Evolutionary conservation across 805 yeast species (phyloP).

Genomic region (Kodamaea lidongshanica): DNA sequence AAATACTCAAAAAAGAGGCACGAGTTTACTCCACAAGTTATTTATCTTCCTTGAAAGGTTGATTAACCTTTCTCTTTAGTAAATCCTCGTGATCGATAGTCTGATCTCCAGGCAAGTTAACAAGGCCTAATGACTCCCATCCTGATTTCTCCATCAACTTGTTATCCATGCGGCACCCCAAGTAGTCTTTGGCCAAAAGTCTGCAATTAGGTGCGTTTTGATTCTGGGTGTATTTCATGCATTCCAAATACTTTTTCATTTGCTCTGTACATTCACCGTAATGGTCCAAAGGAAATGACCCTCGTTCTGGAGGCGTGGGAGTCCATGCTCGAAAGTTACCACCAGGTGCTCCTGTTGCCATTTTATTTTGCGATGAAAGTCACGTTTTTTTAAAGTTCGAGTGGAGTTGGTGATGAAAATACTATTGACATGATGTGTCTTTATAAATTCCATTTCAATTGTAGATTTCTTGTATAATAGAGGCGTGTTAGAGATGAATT

Average conservation of each 20-base stretch:
- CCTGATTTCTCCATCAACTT: conserved; percentile 37
- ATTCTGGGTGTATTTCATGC: conserved; percentile 72
- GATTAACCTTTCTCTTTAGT: conserved; percentile 6
- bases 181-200: conserved; percentile 69
- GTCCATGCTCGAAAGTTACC: conserved; percentile 35
- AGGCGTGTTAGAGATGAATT: too few species aligned
- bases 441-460: too few species aligned
- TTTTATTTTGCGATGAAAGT: conserved; percentile 7
- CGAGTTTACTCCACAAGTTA: too few species aligned
- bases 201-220: conserved; percentile 91
- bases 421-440: neutral
- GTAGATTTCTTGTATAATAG: neutral
- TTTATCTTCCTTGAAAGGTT: conserved; percentile 2
- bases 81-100: conserved; percentile 4
- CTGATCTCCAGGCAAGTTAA: conserved; percentile 35
- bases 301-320: conserved; percentile 94
- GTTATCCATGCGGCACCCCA: conserved; percentile 85
- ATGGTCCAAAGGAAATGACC: conserved; percentile 94
- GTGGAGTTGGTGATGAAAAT: neutral
- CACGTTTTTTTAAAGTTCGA: neutral
- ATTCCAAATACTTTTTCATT: conserved; percentile 70
- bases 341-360: conserved; percentile 36
- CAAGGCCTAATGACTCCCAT: conserved; percentile 40
- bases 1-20: too few species aligned
- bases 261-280: conserved; percentile 69